These are phyloP conservation scores for Fraxinus nigra DNA, from an alignment of 305 asterid genomes.

Conservation along the genomic window DNA sequence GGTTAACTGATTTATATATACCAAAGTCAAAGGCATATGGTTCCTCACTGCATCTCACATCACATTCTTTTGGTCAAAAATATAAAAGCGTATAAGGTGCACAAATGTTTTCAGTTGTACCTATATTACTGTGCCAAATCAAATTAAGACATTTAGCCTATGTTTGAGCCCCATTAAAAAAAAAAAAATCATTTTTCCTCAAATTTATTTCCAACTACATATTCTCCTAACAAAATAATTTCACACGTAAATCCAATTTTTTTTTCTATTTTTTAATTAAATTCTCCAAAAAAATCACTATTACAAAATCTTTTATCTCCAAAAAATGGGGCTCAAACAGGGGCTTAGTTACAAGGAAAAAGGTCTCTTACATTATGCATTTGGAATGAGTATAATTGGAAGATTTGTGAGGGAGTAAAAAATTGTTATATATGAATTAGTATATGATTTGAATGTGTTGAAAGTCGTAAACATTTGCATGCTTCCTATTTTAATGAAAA, in stretches of 20 bases:
- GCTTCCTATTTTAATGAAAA: neutral
- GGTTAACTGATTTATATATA: neutral
- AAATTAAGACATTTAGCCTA: neutral
- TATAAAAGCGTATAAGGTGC: neutral
- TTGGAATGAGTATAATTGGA: neutral
- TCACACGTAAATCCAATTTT: no score
- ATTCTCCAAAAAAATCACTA: no score
- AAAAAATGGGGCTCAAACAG: no score
- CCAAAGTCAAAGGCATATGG: neutral
- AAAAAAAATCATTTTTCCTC: no score
- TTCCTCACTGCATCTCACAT: neutral
- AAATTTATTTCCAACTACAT: no score
- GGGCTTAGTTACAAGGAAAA: neutral
- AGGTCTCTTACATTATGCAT: neutral
- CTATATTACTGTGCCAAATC: neutral
- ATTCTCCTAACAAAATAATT: no score
- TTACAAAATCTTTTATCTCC: no score
- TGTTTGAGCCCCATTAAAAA: no score
- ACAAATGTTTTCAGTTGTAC: neutral
- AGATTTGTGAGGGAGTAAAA: neutral
- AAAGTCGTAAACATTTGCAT: neutral
- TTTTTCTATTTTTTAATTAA: no score
- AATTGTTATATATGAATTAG: neutral
- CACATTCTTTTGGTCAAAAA: neutral
- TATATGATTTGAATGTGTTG: neutral